Evolutionary conservation across 2,329 filamentous ascomycete species (phyloP).

Genomic region (Cladophialophora carrionii): DNA sequence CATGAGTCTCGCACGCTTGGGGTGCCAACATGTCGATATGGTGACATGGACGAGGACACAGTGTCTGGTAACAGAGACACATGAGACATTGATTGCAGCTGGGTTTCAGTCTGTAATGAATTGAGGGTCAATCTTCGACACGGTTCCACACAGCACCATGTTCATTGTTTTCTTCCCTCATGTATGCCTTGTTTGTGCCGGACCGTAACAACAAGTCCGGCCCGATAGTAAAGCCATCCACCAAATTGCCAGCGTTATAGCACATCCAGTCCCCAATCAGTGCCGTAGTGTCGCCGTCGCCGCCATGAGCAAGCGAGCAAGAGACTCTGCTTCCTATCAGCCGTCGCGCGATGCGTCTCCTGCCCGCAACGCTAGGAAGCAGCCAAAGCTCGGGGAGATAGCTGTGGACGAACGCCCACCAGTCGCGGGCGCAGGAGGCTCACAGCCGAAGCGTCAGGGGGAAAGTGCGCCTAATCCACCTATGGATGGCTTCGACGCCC

Average conservation of each 20-base stretch:
- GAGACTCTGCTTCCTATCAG: background rate
- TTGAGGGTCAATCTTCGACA: background rate
- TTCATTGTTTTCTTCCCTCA: background rate
- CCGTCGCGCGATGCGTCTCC: background rate
- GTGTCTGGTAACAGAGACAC: background rate
- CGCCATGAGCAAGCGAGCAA: constrained; percentile 18
- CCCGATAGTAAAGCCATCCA: background rate
- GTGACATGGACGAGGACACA: background rate
- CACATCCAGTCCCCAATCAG: background rate
- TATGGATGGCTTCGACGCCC: constrained; percentile 13
- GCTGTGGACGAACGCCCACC: constrained; percentile 17
- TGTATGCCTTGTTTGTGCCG: background rate
- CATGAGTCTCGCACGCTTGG: background rate
- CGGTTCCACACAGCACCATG: background rate
- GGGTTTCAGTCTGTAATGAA: background rate
- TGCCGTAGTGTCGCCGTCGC: background rate
- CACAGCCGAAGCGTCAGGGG: constrained; percentile 19
- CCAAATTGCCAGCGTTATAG: no score
- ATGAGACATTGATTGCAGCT: background rate
- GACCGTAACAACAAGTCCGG: background rate
- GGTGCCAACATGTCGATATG: background rate
- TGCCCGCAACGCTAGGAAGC: constrained; percentile 3
- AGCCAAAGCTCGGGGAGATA: constrained; percentile 9
- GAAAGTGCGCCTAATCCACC: constrained; percentile 21
- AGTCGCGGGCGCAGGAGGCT: constrained; percentile 16